Conservation (phyloP, 2,329 filamentous ascomycete species). For the Diplodia mutila region DNA sequence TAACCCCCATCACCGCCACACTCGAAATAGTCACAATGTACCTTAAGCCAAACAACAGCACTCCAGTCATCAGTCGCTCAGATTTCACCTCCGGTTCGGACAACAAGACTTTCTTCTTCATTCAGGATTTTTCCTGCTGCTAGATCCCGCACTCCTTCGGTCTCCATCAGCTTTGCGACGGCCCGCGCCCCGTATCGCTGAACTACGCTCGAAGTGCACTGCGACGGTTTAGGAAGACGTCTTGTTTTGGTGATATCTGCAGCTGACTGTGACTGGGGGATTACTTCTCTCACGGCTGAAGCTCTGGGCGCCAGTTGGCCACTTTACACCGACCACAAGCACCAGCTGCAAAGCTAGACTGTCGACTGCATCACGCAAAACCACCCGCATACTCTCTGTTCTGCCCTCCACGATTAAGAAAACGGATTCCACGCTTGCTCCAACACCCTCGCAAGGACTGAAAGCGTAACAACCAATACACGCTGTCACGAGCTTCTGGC, state of each 20-base stretch:
- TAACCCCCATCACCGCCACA: constrained; percentile 34
- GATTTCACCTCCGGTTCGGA: constrained; percentile 40
- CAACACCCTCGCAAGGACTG: constrained; percentile 23
- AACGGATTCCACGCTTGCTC: constrained; percentile 23
- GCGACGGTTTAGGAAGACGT: constrained; percentile 42
- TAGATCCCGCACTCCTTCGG: constrained; percentile 22
- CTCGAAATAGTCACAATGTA: constrained; percentile 40
- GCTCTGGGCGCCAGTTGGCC: constrained; percentile 21
- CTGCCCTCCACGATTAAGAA: constrained; percentile 15
- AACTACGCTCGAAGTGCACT: constrained; percentile 39
- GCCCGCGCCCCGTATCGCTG: constrained; percentile 15
- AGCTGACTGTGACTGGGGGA: constrained; percentile 50
- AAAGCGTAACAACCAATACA: constrained; percentile 13
- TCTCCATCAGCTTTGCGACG: constrained; percentile 20
- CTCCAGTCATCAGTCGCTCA: constrained; percentile 51
- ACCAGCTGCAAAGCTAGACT: constrained; percentile 18
- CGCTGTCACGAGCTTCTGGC: constrained; percentile 24
- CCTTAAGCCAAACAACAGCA: constrained; percentile 36
- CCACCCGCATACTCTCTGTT: constrained; percentile 11
- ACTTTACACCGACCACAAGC: constrained; percentile 15
- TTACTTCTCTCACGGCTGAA: constrained; percentile 18
- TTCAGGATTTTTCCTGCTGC: constrained; percentile 38
- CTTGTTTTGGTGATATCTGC: constrained; percentile 49
- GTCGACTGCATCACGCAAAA: constrained; percentile 20
- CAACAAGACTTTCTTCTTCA: constrained; percentile 47